phyloP scores from a whole-genome alignment of 805 yeast genomes.

The Saccharomycopsis capsularis region DNA sequence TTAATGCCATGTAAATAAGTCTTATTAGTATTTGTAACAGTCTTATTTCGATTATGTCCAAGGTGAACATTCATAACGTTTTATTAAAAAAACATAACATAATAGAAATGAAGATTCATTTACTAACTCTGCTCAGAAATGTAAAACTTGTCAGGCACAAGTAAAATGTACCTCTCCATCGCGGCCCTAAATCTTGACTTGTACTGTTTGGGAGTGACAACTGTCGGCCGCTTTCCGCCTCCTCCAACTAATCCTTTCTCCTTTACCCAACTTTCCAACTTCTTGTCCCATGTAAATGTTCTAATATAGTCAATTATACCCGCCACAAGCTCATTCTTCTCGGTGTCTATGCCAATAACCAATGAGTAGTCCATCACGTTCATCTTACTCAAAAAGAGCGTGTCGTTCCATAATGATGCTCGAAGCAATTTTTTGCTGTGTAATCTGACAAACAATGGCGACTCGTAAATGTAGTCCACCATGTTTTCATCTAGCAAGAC shows the following conservation, averaged over 20 bases:
- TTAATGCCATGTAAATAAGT: too few relatives aligned
- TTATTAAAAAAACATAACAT: too few relatives aligned
- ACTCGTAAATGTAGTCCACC: slow-evolving; percentile 96
- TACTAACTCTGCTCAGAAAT: slow-evolving; percentile 2
- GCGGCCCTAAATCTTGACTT: slow-evolving; percentile 93
- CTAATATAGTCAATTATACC: slow-evolving; percentile 93
- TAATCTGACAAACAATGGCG: slow-evolving; percentile 89
- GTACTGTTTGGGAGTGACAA: slow-evolving; percentile 94
- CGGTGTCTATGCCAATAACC: slow-evolving; percentile 81
- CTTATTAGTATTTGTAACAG: too few relatives aligned
- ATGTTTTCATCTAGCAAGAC: slow-evolving; percentile 93
- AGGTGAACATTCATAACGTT: too few relatives aligned
- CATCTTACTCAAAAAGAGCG: slow-evolving; percentile 89
- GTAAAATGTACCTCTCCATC: slow-evolving; percentile 89
- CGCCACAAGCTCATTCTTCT: slow-evolving; percentile 60
- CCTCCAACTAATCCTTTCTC: slow-evolving; percentile 88
- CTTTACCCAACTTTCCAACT: slow-evolving; percentile 97
- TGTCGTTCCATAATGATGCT: slow-evolving; percentile 92
- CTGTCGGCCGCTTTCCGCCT: slow-evolving; percentile 89
- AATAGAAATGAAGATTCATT: too few relatives aligned
- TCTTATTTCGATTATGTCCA: too few relatives aligned
- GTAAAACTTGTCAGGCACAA: slow-evolving; percentile 57
- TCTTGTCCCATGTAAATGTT: slow-evolving; percentile 98
- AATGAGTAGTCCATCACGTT: slow-evolving; percentile 98
- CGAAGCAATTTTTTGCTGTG: slow-evolving; percentile 80